Percentiles rank a stretch among this genome's conserved stretches.
These are phyloP conservation scores for Oidiodendron maius DNA, from an alignment of 495 filamentous ascomycete genomes.

Conservation along the genomic window DNA sequence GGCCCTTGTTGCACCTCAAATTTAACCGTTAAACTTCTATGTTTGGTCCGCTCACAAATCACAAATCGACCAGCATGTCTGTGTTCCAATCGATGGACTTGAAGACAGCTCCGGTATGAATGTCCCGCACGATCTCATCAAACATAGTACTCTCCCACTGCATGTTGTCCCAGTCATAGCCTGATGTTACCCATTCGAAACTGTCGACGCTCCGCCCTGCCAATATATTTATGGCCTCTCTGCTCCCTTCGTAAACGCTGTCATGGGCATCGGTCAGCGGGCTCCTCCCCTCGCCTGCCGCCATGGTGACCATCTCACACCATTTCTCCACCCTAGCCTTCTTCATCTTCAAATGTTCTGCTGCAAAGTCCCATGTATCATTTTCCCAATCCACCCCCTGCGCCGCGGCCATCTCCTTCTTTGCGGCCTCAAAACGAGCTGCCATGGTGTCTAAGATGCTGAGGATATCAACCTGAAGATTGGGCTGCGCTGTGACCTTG, in stretches of 20 bases:
- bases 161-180: neutral
- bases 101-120: too few relatives aligned
- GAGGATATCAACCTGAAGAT: constrained; percentile 16
- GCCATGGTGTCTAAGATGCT: constrained; percentile 22
- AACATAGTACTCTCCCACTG: constrained; percentile 29
- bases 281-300: constrained; percentile 7
- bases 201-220: neutral
- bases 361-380: constrained; percentile 24
- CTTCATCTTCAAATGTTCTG: constrained; percentile 22
- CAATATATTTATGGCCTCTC: neutral
- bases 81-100: too few relatives aligned
- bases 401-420: constrained; percentile 23
- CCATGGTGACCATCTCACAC: constrained; percentile 8
- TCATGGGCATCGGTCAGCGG: constrained; percentile 7
- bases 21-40: too few relatives aligned
- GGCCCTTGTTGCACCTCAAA: too few relatives aligned
- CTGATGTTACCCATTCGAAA: neutral
- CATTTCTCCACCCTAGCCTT: constrained; percentile 18
- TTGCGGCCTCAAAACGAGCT: constrained; percentile 22
- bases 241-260: constrained; percentile 3
- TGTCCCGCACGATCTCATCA: constrained; percentile 51
- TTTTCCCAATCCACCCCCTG: constrained; percentile 22
- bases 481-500: constrained; percentile 1
- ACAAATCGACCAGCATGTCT: too few relatives aligned
- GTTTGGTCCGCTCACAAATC: too few relatives aligned